Conservation (phyloP, 176 grass and related monocot genomes). For the Rhynchospora breviuscula region DNA sequence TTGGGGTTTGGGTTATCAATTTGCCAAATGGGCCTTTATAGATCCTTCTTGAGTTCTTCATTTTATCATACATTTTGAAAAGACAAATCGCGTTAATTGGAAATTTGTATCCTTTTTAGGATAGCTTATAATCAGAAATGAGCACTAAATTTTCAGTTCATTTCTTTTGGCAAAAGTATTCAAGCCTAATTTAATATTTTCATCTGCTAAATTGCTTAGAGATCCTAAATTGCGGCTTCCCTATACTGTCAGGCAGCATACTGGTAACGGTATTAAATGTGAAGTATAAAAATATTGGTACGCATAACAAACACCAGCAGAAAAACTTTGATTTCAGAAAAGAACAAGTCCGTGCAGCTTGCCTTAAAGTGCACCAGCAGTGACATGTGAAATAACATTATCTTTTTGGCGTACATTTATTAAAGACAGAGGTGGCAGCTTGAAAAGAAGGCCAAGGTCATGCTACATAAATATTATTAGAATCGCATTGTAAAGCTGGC, state of each 20-base stretch:
- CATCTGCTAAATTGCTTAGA: background rate
- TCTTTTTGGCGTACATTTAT: background rate
- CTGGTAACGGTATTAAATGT: background rate
- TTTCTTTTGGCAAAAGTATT: background rate
- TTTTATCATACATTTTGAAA: background rate
- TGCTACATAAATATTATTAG: constrained; percentile 8
- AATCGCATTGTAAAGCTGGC: constrained; percentile 14
- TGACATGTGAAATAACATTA: background rate
- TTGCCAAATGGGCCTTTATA: background rate
- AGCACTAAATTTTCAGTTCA: background rate
- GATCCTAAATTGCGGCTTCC: too few species aligned
- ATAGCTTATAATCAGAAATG: too few species aligned
- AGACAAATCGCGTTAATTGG: background rate
- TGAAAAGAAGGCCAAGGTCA: background rate
- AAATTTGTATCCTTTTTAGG: background rate
- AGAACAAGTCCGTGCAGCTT: background rate
- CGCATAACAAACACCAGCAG: background rate
- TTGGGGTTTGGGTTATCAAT: too few species aligned
- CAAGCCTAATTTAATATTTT: background rate
- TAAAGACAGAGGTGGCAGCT: background rate
- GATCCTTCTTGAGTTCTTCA: background rate
- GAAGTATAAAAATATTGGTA: background rate
- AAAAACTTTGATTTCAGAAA: background rate
- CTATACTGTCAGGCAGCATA: too few species aligned
- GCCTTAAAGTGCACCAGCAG: background rate